Percentiles rank a stretch among this genome's conserved stretches.
These are phyloP conservation scores for Flaveria robusta DNA, from an alignment of 129 eudicot species.

Conservation along the genomic window DNA sequence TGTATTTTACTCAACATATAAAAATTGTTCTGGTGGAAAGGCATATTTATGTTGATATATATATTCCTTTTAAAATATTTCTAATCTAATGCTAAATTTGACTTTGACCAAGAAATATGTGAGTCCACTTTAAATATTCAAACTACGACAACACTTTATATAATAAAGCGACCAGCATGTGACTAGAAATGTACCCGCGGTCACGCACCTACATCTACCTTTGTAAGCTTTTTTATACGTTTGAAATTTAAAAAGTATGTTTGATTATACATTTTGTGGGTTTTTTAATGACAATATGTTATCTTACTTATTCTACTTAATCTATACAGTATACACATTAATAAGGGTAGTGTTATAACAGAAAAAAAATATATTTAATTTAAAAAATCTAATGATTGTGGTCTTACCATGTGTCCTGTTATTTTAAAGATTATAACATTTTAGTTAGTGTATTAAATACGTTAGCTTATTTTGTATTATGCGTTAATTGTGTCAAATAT, in stretches of 20 bases:
- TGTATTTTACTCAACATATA: not conserved
- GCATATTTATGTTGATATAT: not conserved
- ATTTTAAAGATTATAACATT: too few species aligned
- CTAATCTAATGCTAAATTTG: slow-evolving; percentile 7
- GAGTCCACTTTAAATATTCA: slow-evolving; percentile 6
- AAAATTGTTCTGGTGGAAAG: not conserved
- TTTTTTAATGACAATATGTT: too few species aligned
- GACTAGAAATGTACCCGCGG: not conserved
- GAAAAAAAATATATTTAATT: too few species aligned
- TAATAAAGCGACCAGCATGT: not conserved
- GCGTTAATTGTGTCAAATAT: too few species aligned
- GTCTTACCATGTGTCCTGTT: too few species aligned
- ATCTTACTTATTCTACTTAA: too few species aligned
- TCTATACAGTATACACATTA: too few species aligned
- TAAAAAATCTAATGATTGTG: too few species aligned
- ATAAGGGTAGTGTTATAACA: too few species aligned
- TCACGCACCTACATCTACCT: not conserved
- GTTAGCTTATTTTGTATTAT: too few species aligned
- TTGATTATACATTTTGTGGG: too few species aligned
- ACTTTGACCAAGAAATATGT: slow-evolving; percentile 24
- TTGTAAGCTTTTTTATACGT: not conserved
- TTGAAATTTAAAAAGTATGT: not conserved
- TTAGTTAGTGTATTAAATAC: too few species aligned
- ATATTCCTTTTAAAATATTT: not conserved
- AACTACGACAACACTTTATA: slow-evolving; percentile 1